Evolutionary conservation across 176 grass and related monocot genomes (phyloP).

Genomic region (Elaeis guineensis): DNA sequence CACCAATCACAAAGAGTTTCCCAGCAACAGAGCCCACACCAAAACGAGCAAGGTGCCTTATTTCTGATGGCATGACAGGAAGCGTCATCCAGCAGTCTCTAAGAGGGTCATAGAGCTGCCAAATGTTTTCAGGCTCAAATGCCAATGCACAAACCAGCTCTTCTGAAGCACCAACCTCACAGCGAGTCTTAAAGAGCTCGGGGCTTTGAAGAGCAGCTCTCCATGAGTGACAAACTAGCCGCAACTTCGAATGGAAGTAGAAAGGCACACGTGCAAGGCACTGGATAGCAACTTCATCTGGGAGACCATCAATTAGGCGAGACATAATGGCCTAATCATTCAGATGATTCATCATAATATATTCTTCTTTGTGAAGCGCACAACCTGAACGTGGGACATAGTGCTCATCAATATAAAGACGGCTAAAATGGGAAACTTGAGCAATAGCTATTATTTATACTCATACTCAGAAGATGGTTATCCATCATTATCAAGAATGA

Average conservation of each 20-base stretch:
- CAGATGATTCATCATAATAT: no score
- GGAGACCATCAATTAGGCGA: constrained; percentile 70
- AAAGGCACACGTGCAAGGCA: constrained; percentile 88
- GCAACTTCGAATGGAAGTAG: constrained; percentile 59
- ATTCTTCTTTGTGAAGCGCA: no score
- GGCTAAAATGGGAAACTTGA: no score
- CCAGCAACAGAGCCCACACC: constrained; percentile 69
- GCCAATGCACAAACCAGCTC: constrained; percentile 75
- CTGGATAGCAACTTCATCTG: constrained; percentile 84
- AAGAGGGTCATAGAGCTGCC: constrained; percentile 92
- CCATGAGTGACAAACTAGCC: constrained; percentile 80
- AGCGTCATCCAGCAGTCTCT: constrained; percentile 84
- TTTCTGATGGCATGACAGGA: constrained; percentile 89
- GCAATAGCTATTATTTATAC: no score
- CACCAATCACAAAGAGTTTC: constrained; percentile 92
- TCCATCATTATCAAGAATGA: no score
- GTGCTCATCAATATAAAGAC: no score
- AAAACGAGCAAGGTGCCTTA: constrained; percentile 78
- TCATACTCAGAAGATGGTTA: no score
- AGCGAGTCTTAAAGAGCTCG: constrained; percentile 53
- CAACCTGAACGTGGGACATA: no score
- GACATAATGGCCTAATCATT: constrained; percentile 24
- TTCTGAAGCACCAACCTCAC: constrained; percentile 50
- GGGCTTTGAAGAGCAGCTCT: constrained; percentile 40
- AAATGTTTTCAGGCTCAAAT: constrained; percentile 94